Percentiles rank a stretch among this genome's conserved stretches.
phyloP scores from a whole-genome alignment of 75 land plant species.

The Sequoiadendron giganteum region DNA sequence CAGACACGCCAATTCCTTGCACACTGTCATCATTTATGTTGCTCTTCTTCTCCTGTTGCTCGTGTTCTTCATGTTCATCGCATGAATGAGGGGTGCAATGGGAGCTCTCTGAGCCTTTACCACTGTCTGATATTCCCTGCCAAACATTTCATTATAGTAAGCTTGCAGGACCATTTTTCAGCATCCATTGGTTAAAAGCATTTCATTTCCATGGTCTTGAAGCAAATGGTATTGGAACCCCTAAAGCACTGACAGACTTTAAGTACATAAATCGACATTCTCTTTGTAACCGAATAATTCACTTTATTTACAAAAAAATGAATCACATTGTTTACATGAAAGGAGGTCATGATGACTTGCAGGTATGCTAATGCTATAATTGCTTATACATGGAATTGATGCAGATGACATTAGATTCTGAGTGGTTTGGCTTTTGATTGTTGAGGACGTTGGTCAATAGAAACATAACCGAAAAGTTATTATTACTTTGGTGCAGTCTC shows the following conservation, averaged over 20 bases:
- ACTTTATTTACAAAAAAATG: neutral
- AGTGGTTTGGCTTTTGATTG: neutral
- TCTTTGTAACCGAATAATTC: constrained; percentile 9
- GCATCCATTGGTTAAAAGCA: neutral
- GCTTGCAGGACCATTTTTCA: neutral
- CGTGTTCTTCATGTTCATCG: constrained; percentile 12
- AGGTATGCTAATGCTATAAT: neutral
- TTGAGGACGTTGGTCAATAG: neutral
- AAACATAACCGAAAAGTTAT: neutral
- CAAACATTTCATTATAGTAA: neutral
- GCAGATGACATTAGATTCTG: neutral
- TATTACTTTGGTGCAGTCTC: neutral
- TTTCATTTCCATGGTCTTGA: neutral
- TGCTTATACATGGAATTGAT: neutral
- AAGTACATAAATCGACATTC: constrained; percentile 4
- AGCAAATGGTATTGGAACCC: neutral
- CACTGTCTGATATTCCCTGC: constrained; percentile 18
- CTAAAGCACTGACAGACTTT: neutral
- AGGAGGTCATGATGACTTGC: neutral
- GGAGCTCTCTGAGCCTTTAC: constrained; percentile 10
- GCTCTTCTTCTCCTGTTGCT: neutral
- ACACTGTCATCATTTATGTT: neutral
- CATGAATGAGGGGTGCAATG: constrained; percentile 15
- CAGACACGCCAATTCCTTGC: neutral
- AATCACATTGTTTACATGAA: constrained; percentile 1